A percentile compares a stretch with the other conserved stretches of the same genome.
Conservation (phyloP, 2,329 filamentous ascomycete genomes). For the Botrytis paeoniae region DNA sequence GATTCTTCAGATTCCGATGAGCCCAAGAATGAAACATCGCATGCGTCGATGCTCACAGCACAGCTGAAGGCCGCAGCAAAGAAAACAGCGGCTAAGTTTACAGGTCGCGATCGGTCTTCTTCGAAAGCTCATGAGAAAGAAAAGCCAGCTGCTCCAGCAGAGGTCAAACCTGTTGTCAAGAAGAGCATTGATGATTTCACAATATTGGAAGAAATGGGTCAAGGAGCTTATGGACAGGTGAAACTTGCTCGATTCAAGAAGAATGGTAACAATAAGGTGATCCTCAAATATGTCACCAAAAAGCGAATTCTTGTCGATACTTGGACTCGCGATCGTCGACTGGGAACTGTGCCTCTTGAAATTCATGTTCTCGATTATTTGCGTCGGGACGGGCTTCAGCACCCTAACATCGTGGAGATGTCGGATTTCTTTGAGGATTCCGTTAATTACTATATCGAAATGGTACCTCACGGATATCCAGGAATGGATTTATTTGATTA, state of each 20-base stretch:
- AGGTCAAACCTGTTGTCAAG: conserved; percentile 53
- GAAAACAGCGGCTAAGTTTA: conserved; percentile 53
- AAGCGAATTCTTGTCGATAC: conserved; percentile 95
- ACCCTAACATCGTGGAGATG: conserved; percentile 72
- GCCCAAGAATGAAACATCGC: conserved; percentile 40
- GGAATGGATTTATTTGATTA: conserved; percentile 99
- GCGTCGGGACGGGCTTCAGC: conserved; percentile 64
- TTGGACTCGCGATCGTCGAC: conserved; percentile 88
- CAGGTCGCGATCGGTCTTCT: conserved; percentile 41
- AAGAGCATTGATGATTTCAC: conserved; percentile 87
- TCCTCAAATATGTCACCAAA: conserved; percentile 98
- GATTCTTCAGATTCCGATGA: conserved; percentile 51
- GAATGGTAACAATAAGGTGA: conserved; percentile 72
- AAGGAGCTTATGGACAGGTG: conserved; percentile 96
- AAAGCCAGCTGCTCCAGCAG: conserved; percentile 35
- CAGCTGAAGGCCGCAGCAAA: conserved; percentile 57
- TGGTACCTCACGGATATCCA: conserved; percentile 89
- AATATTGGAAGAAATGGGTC: conserved; percentile 96
- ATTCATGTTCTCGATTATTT: conserved; percentile 97
- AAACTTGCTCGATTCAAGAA: conserved; percentile 88
- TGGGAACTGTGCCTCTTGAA: conserved; percentile 93
- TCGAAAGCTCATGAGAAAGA: conserved; percentile 37
- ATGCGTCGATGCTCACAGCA: conserved; percentile 50
- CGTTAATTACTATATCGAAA: conserved; percentile 97
- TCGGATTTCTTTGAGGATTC: conserved; percentile 74